phyloP scores from a whole-genome alignment of 805 yeast genomes.

The Kodamaea jinghongensis region DNA sequence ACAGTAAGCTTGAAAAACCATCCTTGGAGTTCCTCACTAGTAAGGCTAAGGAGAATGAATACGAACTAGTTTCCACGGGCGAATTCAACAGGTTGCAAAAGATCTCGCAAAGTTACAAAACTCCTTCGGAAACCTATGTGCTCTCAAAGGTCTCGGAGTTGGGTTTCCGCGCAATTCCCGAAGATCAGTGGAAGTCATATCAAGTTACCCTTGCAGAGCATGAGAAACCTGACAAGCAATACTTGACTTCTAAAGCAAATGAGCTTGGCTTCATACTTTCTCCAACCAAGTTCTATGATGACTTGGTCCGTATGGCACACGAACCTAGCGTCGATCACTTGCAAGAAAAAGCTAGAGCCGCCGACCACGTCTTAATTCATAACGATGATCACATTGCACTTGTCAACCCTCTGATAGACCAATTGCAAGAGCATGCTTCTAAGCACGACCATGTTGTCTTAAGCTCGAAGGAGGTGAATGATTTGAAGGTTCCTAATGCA shows the following conservation, averaged over 20 bases:
- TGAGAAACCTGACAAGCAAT: slow-evolving; percentile 33
- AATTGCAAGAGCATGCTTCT: slow-evolving; percentile 10
- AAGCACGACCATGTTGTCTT: slow-evolving; percentile 8
- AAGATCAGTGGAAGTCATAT: slow-evolving; percentile 13
- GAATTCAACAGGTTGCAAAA: slow-evolving; percentile 18
- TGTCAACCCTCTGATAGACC: slow-evolving; percentile 12
- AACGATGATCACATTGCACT: slow-evolving; percentile 10
- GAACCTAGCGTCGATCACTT: slow-evolving; percentile 26
- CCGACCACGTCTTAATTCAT: slow-evolving; percentile 1
- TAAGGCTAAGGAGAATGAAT: slow-evolving; percentile 12
- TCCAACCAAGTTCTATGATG: slow-evolving; percentile 28
- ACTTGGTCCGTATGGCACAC: slow-evolving; percentile 24
- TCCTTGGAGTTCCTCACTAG: slow-evolving; percentile 20
- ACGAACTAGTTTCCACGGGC: slow-evolving; percentile 12
- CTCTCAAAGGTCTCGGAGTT: slow-evolving; percentile 18
- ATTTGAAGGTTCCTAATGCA: slow-evolving; percentile 3
- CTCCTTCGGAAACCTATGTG: slow-evolving; percentile 27
- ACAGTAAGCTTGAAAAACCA: slow-evolving; percentile 18
- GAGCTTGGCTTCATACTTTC: slow-evolving; percentile 32
- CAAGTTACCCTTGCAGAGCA: slow-evolving; percentile 21
- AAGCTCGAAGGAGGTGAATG: neutral
- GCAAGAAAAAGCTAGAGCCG: slow-evolving; percentile 18
- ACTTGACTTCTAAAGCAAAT: slow-evolving; percentile 34
- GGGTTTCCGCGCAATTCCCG: slow-evolving; percentile 12
- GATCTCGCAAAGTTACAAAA: slow-evolving; percentile 11